Conservation (phyloP, 495 filamentous ascomycete genomes). For the Tetracladium setigerum region DNA sequence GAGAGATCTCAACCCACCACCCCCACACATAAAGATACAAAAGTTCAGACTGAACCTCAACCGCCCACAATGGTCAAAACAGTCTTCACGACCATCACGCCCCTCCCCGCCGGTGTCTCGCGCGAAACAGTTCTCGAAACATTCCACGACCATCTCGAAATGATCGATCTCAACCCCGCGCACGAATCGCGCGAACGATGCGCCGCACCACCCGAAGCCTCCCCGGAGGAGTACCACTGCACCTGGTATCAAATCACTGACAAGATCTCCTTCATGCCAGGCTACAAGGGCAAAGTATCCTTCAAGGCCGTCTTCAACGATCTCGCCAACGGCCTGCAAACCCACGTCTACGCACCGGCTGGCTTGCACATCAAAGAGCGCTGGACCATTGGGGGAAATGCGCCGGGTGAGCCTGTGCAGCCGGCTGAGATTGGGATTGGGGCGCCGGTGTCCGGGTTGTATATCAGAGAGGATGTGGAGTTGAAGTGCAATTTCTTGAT, state of each 20-base stretch:
- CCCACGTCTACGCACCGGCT: slow-evolving; percentile 64
- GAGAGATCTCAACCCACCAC: no score
- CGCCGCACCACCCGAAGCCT: slow-evolving; percentile 50
- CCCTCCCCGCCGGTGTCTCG: slow-evolving; percentile 56
- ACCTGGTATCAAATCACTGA: slow-evolving; percentile 69
- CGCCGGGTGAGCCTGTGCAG: slow-evolving; percentile 53
- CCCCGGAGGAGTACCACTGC: slow-evolving; percentile 57
- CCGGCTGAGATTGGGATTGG: slow-evolving; percentile 53
- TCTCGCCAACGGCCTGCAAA: slow-evolving; percentile 58
- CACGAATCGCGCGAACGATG: slow-evolving; percentile 58
- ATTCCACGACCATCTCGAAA: slow-evolving; percentile 64
- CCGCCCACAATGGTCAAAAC: slow-evolving; percentile 38
- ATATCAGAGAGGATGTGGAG: slow-evolving; percentile 68
- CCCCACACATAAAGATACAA: no score
- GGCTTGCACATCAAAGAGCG: slow-evolving; percentile 64
- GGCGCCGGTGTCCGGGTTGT: slow-evolving; percentile 56
- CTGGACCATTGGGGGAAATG: slow-evolving; percentile 55
- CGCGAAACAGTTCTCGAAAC: slow-evolving; percentile 52
- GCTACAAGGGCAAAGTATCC: slow-evolving; percentile 54
- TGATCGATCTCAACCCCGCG: slow-evolving; percentile 77
- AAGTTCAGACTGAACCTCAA: no score
- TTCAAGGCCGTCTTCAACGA: slow-evolving; percentile 75
- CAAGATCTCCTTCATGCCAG: slow-evolving; percentile 67
- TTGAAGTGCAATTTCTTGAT: slow-evolving; percentile 69
- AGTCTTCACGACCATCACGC: slow-evolving; percentile 60